These are phyloP conservation scores for Alternaria viburni DNA, from an alignment of 2,329 filamentous ascomycete genomes.

Conservation along the genomic window DNA sequence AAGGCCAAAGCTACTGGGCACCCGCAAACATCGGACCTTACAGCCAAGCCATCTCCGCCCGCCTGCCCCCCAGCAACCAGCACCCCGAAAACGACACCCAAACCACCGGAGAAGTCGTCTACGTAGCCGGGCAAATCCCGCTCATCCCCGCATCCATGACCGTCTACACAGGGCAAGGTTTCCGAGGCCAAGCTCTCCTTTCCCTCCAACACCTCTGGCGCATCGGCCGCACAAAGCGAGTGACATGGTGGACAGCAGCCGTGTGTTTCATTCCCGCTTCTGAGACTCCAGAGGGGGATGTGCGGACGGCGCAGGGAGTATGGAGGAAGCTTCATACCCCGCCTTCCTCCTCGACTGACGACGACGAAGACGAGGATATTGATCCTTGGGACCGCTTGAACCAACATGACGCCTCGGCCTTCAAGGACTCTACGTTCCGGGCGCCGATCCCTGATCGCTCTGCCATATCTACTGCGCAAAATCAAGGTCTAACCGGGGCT, in stretches of 20 bases:
- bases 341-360: background rate
- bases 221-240: slow-evolving; percentile 73
- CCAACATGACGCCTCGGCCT: slow-evolving; percentile 57
- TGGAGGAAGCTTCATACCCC: slow-evolving; percentile 51
- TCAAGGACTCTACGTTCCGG: slow-evolving; percentile 34
- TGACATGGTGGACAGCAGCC: slow-evolving; percentile 76
- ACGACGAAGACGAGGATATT: slow-evolving; percentile 50
- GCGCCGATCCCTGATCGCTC: slow-evolving; percentile 52
- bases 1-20: slow-evolving; percentile 94
- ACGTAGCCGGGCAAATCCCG: slow-evolving; percentile 90
- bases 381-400: slow-evolving; percentile 73
- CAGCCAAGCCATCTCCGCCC: slow-evolving; percentile 78
- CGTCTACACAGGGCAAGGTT: slow-evolving; percentile 52
- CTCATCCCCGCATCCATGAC: slow-evolving; percentile 81
- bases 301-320: slow-evolving; percentile 47
- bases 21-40: slow-evolving; percentile 98
- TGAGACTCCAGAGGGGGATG: slow-evolving; percentile 23
- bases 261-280: slow-evolving; percentile 59
- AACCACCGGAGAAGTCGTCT: slow-evolving; percentile 54
- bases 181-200: slow-evolving; percentile 68
- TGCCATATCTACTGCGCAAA: background rate
- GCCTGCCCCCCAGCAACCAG: slow-evolving; percentile 36
- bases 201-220: slow-evolving; percentile 90
- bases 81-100: slow-evolving; percentile 15
- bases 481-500: background rate